phyloP scores from a whole-genome alignment of 305 asterid species.

The Euphrasia arctica region DNA sequence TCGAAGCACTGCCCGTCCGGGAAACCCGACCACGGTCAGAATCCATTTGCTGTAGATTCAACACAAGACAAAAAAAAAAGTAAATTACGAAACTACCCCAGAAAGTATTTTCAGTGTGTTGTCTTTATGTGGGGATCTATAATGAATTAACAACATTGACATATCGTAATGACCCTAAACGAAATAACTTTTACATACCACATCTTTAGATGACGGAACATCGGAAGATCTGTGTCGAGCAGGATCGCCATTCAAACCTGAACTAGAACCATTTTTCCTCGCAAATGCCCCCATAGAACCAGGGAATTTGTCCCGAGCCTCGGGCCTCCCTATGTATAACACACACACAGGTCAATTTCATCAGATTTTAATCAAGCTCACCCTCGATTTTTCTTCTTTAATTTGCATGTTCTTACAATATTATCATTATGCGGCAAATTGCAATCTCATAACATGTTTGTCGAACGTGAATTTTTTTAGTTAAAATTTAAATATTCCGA shows the following conservation, averaged over 20 bases:
- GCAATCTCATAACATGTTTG: not conserved
- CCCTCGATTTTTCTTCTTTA: not conserved
- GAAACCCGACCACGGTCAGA: conserved; percentile 64
- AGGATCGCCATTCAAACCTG: conserved; percentile 60
- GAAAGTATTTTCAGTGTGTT: not conserved
- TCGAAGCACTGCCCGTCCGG: conserved; percentile 71
- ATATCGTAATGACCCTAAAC: not conserved
- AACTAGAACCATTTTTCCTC: conserved; percentile 53
- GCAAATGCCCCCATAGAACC: conserved; percentile 67
- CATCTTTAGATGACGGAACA: conserved; percentile 66
- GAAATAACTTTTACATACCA: conserved; percentile 39
- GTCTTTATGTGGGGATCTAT: too few species aligned
- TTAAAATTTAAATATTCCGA: not conserved
- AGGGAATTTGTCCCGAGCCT: conserved; percentile 56
- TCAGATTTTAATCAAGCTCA: conserved; percentile 22
- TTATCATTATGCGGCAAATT: not conserved
- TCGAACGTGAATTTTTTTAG: not conserved
- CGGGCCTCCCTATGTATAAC: conserved; percentile 49
- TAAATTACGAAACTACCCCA: conserved; percentile 6
- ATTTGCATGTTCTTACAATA: conserved; percentile 1
- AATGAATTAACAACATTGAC: not conserved
- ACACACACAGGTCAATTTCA: conserved; percentile 9
- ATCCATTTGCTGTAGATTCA: conserved; percentile 51
- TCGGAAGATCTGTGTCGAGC: conserved; percentile 59
- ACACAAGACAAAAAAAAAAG: not conserved